A percentile compares a stretch with the other conserved stretches of the same genome.
These are phyloP conservation scores for Tuber indicum DNA, from an alignment of 495 filamentous ascomycete species.

Conservation along the genomic window DNA sequence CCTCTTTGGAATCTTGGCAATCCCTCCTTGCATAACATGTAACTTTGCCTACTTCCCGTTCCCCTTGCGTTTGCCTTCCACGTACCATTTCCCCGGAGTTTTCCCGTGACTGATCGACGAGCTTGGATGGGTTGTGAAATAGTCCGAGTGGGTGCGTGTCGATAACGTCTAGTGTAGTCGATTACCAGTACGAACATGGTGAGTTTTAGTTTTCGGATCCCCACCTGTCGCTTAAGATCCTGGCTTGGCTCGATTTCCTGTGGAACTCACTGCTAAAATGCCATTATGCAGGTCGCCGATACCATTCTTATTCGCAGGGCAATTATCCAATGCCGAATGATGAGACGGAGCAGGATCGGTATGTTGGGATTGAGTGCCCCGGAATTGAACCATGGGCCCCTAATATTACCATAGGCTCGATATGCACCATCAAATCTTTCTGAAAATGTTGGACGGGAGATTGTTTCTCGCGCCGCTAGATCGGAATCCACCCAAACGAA, in stretches of 20 bases:
- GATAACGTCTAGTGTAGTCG: conserved; percentile 24
- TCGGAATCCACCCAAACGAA: conserved; percentile 18
- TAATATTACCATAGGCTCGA: conserved; percentile 30
- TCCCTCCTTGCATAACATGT: not conserved
- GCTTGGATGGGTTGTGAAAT: conserved; percentile 9
- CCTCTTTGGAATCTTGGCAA: not conserved
- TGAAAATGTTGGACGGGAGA: conserved; percentile 21
- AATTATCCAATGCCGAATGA: conserved; percentile 34
- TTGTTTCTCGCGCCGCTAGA: conserved; percentile 23
- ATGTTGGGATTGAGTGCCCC: conserved; percentile 1
- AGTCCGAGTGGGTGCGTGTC: conserved; percentile 27
- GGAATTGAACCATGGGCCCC: conserved; percentile 8
- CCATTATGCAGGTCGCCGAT: conserved; percentile 20
- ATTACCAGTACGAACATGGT: conserved; percentile 33
- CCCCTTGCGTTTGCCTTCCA: not conserved
- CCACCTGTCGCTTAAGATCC: not conserved
- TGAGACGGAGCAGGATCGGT: conserved; percentile 35
- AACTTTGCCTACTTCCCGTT: not conserved
- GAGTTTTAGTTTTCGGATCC: not conserved
- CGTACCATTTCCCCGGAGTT: not conserved
- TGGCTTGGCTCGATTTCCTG: not conserved
- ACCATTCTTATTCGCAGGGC: conserved; percentile 28
- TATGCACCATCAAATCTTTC: conserved; percentile 39
- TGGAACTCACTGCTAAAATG: conserved; percentile 9
- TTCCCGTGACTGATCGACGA: not conserved